Base-by-base conservation (phyloP, 2,329 filamentous ascomycete genomes). In the Paramyrothecium sp. region DNA sequence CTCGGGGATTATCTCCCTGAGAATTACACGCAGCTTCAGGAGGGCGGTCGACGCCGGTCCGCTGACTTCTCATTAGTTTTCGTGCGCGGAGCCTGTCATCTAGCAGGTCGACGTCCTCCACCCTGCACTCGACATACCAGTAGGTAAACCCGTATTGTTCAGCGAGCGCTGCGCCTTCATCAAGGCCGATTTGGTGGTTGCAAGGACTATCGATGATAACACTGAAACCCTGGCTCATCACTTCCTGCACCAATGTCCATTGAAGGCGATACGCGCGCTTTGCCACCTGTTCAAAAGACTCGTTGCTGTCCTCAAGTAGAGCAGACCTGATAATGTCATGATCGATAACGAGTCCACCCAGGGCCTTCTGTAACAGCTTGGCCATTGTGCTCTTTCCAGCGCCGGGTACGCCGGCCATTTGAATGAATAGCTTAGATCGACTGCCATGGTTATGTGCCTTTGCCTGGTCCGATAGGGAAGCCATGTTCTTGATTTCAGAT, bases 381-480 rank as follows among this genome's bases (percentile, higher is more conserved):
- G 73, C 70, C 16, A 71, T 54, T 1, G 73, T 75, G 61, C 70
- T 75, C 57, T 77, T 76, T 1, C 73, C 73, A 10, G 72, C 71
- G 10, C 74, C 73, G 2, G 74, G 73, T 7, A 72, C 71, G 5
- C 73, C 73, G 2, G 73, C 73, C 70, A 76, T 75, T 49, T 75
- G 72, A 12, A 44, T 44, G 38, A 44, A 44, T 19, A 44, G 13
- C 13, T 30, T 30, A 10, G 26, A 10, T 10, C 10, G 4, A 10
- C 26, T 10, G 26, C 26, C 26, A 30, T n/a, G n/a, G n/a, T n/a
- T n/a, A n/a, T n/a, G n/a, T n/a, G 26, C 26, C 26, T 4, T 30
- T 30, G 26, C 10, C 10, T 30, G 26, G 26, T 30, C 26, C 5
- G 26, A 30, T 30, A 4, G 26, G 10, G 10, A 10, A 30, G 26